Conservation (phyloP, 192 early-diverging fungal species). For the Diversispora eburnea region DNA sequence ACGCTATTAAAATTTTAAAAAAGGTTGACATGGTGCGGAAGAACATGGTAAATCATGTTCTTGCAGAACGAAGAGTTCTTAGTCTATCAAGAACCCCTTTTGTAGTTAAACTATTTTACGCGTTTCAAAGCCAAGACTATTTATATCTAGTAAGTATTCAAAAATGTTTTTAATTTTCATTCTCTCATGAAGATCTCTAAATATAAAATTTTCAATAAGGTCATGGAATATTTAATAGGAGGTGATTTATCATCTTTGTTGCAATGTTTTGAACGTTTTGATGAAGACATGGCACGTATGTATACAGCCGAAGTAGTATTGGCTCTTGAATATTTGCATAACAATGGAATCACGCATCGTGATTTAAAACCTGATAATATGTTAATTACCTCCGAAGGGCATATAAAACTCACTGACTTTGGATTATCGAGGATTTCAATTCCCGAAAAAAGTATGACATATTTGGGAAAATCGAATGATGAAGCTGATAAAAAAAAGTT, state of each 20-base stretch:
- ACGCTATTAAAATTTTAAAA: slow-evolving; percentile 89
- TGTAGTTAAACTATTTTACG: slow-evolving; percentile 91
- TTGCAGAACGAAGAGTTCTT: slow-evolving; percentile 83
- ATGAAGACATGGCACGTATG: slow-evolving; percentile 76
- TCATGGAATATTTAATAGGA: slow-evolving; percentile 89
- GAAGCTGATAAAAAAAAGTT: slow-evolving; percentile 31
- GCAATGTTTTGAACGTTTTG: slow-evolving; percentile 72
- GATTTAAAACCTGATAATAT: slow-evolving; percentile 84
- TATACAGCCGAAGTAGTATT: slow-evolving; percentile 88
- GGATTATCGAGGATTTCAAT: slow-evolving; percentile 83
- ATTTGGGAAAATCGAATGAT: slow-evolving; percentile 29
- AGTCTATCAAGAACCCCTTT: slow-evolving; percentile 76
- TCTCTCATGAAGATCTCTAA: background rate
- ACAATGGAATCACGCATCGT: slow-evolving; percentile 85
- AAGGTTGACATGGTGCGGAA: slow-evolving; percentile 93
- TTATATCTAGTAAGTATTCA: slow-evolving; percentile 67
- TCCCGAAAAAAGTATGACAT: slow-evolving; percentile 44
- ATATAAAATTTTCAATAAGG: slow-evolving; percentile 12
- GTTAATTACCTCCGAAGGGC: slow-evolving; percentile 80
- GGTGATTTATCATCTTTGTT: slow-evolving; percentile 80
- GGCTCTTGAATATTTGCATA: slow-evolving; percentile 88
- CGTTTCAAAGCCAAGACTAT: slow-evolving; percentile 85
- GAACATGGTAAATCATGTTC: slow-evolving; percentile 92
- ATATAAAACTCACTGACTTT: slow-evolving; percentile 95
- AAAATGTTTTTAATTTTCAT: background rate